These are phyloP conservation scores for Ceratocystiopsis brevicomis DNA, from an alignment of 2,329 filamentous ascomycete genomes.

Conservation along the genomic window DNA sequence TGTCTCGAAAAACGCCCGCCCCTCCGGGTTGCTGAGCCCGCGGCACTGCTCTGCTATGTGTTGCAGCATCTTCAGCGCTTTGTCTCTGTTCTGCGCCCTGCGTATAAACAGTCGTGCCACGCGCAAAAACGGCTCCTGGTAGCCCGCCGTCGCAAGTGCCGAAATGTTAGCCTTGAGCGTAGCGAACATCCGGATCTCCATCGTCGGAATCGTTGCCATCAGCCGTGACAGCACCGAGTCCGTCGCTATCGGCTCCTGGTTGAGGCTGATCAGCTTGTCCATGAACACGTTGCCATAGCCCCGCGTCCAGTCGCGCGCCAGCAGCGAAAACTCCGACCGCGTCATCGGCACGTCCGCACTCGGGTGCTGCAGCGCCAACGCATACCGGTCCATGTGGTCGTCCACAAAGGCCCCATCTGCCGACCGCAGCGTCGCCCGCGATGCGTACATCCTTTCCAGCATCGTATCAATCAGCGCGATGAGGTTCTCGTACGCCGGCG, in stretches of 20 bases:
- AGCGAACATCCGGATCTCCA: slow-evolving; percentile 32
- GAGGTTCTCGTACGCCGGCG: slow-evolving; percentile 33
- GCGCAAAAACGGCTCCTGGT: slow-evolving; percentile 37
- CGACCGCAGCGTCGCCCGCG: slow-evolving; percentile 1
- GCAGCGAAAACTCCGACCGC: slow-evolving; percentile 5
- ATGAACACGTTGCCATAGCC: slow-evolving; percentile 32
- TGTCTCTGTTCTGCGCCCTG: slow-evolving; percentile 16
- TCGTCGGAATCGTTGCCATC: slow-evolving; percentile 28
- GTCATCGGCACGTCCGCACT: slow-evolving; percentile 9
- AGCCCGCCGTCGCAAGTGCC: slow-evolving; percentile 26
- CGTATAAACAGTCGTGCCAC: slow-evolving; percentile 32
- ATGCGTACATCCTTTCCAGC: slow-evolving; percentile 19
- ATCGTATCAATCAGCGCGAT: slow-evolving; percentile 30
- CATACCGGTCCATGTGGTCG: slow-evolving; percentile 11
- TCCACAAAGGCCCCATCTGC: slow-evolving; percentile 21
- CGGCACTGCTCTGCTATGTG: slow-evolving; percentile 26
- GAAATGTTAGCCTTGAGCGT: slow-evolving; percentile 36
- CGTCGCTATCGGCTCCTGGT: slow-evolving; percentile 34
- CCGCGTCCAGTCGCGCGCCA: slow-evolving; percentile 10
- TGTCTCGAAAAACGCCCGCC: slow-evolving; percentile 28
- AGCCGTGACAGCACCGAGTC: slow-evolving; percentile 38
- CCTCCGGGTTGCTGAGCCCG: slow-evolving; percentile 27
- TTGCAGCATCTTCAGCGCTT: slow-evolving; percentile 21
- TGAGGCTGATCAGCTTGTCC: slow-evolving; percentile 45
- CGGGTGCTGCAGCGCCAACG: slow-evolving; percentile 6